A percentile compares a stretch with the other conserved stretches of the same genome.
Evolutionary conservation across 495 filamentous ascomycete genomes (phyloP).

Genomic region (Talaromyces proteolyticus): DNA sequence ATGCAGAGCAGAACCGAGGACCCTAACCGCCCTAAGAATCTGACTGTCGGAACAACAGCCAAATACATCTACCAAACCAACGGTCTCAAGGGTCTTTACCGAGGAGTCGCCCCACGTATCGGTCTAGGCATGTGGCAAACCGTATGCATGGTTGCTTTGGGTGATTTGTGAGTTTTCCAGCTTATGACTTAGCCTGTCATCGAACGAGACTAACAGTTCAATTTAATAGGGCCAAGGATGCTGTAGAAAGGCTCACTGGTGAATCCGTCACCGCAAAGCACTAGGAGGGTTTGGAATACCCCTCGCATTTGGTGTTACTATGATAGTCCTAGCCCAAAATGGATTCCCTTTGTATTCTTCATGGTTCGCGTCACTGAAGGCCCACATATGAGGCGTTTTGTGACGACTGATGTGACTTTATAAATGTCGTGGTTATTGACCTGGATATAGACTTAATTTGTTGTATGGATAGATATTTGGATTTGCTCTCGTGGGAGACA

Average conservation of each 20-base stretch:
- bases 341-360: no score
- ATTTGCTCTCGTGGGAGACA: no score
- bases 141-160: slow-evolving; percentile 98
- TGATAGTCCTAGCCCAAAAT: no score
- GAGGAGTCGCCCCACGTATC: slow-evolving; percentile 89
- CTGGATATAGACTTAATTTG: no score
- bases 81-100: slow-evolving; percentile 89
- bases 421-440: no score
- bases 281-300: slow-evolving; percentile 59
- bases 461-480: no score
- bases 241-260: slow-evolving; percentile 95
- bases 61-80: slow-evolving; percentile 89
- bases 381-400: no score
- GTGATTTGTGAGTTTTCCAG: slow-evolving; percentile 78
- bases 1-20: slow-evolving; percentile 99
- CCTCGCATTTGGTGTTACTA: slow-evolving; percentile 17
- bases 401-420: no score
- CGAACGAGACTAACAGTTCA: slow-evolving; percentile 3
- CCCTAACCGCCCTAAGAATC: slow-evolving; percentile 95
- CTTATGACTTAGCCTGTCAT: background rate
- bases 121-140: slow-evolving; percentile 98
- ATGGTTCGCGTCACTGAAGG: no score
- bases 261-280: slow-evolving; percentile 95
- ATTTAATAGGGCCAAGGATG: slow-evolving; percentile 80
- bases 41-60: slow-evolving; percentile 90